Conservation (phyloP, 169 alveolate genomes). For the Neospora caninum region DNA sequence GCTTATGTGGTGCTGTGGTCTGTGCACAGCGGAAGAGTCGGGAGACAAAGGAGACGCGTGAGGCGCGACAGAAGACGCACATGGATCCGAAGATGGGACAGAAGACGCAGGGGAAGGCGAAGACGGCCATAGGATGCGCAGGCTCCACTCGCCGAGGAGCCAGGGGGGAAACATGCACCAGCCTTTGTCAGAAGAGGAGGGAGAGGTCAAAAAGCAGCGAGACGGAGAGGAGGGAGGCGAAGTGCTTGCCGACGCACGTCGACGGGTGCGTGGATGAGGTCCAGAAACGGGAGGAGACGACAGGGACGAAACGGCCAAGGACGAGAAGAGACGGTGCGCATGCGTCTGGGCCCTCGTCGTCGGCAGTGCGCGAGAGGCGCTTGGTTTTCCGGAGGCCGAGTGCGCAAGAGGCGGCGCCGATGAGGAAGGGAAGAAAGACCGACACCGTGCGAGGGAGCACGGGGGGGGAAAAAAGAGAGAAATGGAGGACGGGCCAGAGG, state of each 20-base stretch:
- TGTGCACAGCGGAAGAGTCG: no score
- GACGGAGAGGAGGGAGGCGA: not conserved
- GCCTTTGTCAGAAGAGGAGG: not conserved
- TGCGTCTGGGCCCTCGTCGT: not conserved
- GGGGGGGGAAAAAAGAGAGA: not conserved
- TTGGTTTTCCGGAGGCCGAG: not conserved
- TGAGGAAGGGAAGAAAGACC: not conserved
- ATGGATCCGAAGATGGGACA: no score
- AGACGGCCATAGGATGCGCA: not conserved
- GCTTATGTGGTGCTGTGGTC: no score
- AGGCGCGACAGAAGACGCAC: no score
- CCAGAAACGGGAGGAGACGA: not conserved
- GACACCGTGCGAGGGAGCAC: not conserved
- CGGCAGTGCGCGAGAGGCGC: not conserved
- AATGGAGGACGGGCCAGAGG: not conserved
- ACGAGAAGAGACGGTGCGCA: not conserved
- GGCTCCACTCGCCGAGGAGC: slow-evolving; percentile 26
- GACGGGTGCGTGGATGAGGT: not conserved
- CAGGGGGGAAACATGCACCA: slow-evolving; percentile 12
- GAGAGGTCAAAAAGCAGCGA: not conserved
- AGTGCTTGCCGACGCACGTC: not conserved
- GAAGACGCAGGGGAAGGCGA: not conserved
- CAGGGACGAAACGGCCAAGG: not conserved
- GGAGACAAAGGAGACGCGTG: no score
- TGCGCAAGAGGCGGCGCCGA: not conserved